Conservation (phyloP, 805 yeast genomes). For the Kazachstania africana region DNA sequence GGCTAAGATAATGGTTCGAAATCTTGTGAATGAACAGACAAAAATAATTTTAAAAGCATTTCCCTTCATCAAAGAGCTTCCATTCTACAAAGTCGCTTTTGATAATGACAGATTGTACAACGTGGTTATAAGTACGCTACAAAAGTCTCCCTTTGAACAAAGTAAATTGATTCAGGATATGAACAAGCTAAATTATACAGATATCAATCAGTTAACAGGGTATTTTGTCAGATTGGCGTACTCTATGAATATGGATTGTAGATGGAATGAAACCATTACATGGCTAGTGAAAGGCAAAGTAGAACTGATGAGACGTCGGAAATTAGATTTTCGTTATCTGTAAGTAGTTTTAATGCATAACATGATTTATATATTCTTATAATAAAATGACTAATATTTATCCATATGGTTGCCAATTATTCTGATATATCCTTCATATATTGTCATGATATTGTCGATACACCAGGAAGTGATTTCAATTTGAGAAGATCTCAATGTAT, state of each 20-base stretch:
- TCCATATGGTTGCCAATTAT: too few relatives aligned
- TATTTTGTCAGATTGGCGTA: constrained; percentile 43
- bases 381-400: too few relatives aligned
- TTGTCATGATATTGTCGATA: constrained; percentile 6
- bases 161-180: constrained; percentile 22
- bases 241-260: constrained; percentile 30
- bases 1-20: constrained; percentile 4
- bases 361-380: too few relatives aligned
- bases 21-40: constrained; percentile 17
- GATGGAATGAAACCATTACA: constrained; percentile 36
- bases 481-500: too few relatives aligned
- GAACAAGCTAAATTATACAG: constrained; percentile 34
- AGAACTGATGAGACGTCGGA: constrained; percentile 9
- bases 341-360: too few relatives aligned
- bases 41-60: constrained; percentile 8
- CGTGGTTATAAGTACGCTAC: constrained; percentile 24
- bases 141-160: constrained; percentile 38
- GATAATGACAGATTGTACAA: constrained; percentile 26
- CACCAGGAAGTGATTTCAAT: too few relatives aligned
- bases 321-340: constrained; percentile 13
- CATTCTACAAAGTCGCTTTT: constrained; percentile 18
- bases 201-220: constrained; percentile 60
- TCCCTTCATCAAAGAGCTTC: constrained; percentile 11
- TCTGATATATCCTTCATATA: constrained; percentile 13
- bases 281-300: constrained; percentile 33